Base-by-base conservation (phyloP, 148 eudicot genomes). In the Vaccinium darrowii region DNA sequence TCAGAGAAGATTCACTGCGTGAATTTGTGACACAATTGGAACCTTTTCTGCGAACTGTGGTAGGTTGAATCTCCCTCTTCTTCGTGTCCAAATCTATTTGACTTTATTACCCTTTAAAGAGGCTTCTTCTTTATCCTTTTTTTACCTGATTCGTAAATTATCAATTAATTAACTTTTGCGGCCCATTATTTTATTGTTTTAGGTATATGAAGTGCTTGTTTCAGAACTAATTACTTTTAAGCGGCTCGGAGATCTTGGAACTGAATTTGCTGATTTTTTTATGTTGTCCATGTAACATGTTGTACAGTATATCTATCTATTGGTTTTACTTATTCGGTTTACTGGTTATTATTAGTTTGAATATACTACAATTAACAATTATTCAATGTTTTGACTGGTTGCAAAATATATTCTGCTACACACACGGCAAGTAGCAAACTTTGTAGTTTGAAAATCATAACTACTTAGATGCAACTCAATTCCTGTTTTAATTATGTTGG, bases 41-140 rank as follows among this genome's bases (percentile, higher is more conserved):
- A 81, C 93, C 94, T 73, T 36, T 90, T 14, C 2, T 94, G n/a
- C 89, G 92, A 49, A 80, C 71, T 73, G 90, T 86, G 92, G 97
- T 94, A 91, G 54, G 94, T 77, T 82, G 47, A 77, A 8, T 52
- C 43, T 83, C 76, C 72, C 23, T 54, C 9, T 7, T 69, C 51
- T 71, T 51, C 27, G 62, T 4, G 15, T 80, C 8, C 25, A 25
- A 21, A 56, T 14, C 43, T 39, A 33, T 33, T 11, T 80, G 18
- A 23, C 16, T 52, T 56, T 27, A 25, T 1, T 53, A 27, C 53
- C 27, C 2, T 77, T 23, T 15, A 77, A 52, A 52, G 8, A 50
- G 11, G 2, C 4, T 77, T 16, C 58, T 43, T 62, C 8, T 21
- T 21, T 62, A 4, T 62, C 27, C 27, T 62, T 12, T 62, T 62